A percentile compares a stretch with the other conserved stretches of the same genome.
These are phyloP conservation scores for Metschnikowia picachoensis DNA, from an alignment of 805 yeast species.

Conservation along the genomic window DNA sequence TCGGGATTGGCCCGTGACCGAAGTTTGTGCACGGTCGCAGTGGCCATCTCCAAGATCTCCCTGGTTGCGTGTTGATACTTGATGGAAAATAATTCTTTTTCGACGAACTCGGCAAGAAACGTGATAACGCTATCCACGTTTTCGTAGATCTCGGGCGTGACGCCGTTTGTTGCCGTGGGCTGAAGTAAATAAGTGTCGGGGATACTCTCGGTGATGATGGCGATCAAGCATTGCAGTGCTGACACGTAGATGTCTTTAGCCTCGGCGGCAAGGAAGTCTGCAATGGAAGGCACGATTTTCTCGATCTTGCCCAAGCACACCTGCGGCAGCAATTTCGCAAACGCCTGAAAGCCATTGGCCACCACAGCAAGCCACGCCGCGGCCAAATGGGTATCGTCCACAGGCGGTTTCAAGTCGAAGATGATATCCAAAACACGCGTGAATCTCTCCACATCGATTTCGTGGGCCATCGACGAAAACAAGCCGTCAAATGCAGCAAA, in stretches of 20 bases:
- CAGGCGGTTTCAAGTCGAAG: slow-evolving; percentile 75
- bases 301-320: slow-evolving; percentile 57
- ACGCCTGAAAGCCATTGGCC: slow-evolving; percentile 65
- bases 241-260: slow-evolving; percentile 60
- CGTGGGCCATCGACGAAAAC: slow-evolving; percentile 60
- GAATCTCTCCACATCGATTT: slow-evolving; percentile 61
- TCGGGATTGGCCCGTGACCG: slow-evolving; percentile 68
- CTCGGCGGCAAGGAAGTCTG: slow-evolving; percentile 67
- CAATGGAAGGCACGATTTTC: slow-evolving; percentile 42
- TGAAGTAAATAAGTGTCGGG: slow-evolving; percentile 55
- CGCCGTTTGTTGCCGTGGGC: slow-evolving; percentile 39
- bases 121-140: slow-evolving; percentile 51
- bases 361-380: slow-evolving; percentile 95
- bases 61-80: slow-evolving; percentile 73
- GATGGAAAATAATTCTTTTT: slow-evolving; percentile 62
- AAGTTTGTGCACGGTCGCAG: slow-evolving; percentile 59
- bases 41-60: slow-evolving; percentile 66
- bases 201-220: slow-evolving; percentile 65
- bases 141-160: slow-evolving; percentile 51
- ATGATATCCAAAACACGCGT: slow-evolving; percentile 63
- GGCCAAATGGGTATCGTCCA: slow-evolving; percentile 78
- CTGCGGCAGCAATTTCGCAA: slow-evolving; percentile 30
- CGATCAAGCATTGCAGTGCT: slow-evolving; percentile 83
- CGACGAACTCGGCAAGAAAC: slow-evolving; percentile 47
- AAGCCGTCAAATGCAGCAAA: slow-evolving; percentile 81